Percentiles rank a stretch among this genome's conserved stretches.
Evolutionary conservation across 495 filamentous ascomycete genomes (phyloP).

Genomic region (Symbiotaphrina buchneri): DNA sequence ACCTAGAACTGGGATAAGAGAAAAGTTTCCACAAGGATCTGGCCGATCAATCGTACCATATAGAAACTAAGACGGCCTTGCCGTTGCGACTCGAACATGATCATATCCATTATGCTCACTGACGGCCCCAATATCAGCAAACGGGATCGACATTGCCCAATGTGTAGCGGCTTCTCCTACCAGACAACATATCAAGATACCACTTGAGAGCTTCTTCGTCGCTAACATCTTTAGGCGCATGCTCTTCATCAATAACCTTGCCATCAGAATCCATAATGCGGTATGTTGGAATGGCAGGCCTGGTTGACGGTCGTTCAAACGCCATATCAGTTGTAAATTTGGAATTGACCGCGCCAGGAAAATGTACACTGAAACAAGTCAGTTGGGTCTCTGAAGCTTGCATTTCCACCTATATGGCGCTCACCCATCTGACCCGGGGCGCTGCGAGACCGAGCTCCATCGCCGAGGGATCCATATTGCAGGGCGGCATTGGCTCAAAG

Average conservation of each 20-base stretch:
- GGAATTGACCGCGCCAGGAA: constrained; percentile 88
- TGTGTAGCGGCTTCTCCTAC: constrained; percentile 12
- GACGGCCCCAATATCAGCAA: constrained; percentile 16
- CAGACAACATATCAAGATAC: constrained; percentile 45
- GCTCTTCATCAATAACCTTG: constrained; percentile 44
- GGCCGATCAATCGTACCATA: constrained; percentile 33
- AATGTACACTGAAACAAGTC: constrained; percentile 40
- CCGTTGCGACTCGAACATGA: constrained; percentile 78
- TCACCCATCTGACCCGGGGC: constrained; percentile 42
- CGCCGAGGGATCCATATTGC: constrained; percentile 9
- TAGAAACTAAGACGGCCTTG: constrained; percentile 83
- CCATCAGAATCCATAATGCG: constrained; percentile 72
- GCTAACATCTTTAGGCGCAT: constrained; percentile 33
- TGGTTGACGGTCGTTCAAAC: constrained; percentile 45
- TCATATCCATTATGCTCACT: constrained; percentile 79
- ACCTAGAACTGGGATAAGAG: constrained; percentile 23
- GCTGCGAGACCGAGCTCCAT: constrained; percentile 42
- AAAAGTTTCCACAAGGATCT: neutral
- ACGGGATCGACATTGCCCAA: too few species aligned
- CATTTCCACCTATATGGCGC: constrained; percentile 4
- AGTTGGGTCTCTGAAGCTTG: too few species aligned
- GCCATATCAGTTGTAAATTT: constrained; percentile 62
- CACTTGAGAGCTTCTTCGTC: constrained; percentile 42
- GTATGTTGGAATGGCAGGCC: constrained; percentile 62
- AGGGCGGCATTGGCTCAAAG: neutral